Percentiles rank a stretch among this genome's conserved stretches.
phyloP scores from a whole-genome alignment of 2,329 filamentous ascomycete genomes.

The Tolypocladium ophioglossoides region DNA sequence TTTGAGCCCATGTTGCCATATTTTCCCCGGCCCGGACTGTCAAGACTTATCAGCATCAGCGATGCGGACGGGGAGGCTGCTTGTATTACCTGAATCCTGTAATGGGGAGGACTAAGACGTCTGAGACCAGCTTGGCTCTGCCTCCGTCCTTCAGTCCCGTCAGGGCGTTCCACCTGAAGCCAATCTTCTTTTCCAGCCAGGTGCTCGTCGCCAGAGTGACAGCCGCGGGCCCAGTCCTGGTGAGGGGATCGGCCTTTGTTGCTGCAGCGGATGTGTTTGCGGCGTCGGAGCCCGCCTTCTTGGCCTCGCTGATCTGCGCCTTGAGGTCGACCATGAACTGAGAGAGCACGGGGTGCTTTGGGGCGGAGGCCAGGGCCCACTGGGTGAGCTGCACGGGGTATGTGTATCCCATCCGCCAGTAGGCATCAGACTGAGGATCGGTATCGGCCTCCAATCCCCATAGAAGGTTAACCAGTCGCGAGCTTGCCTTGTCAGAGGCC shows the following conservation, averaged over 20 bases:
- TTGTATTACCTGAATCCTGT: slow-evolving; percentile 12
- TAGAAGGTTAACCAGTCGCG: slow-evolving; percentile 10
- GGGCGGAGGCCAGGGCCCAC: slow-evolving; percentile 13
- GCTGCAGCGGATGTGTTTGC: neutral
- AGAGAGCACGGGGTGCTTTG: slow-evolving; percentile 9
- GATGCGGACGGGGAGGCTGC: neutral
- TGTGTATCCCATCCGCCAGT: slow-evolving; percentile 16
- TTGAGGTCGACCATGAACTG: slow-evolving; percentile 11
- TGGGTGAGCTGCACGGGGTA: slow-evolving; percentile 14
- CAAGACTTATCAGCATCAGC: neutral
- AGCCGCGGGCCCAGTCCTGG: slow-evolving; percentile 12
- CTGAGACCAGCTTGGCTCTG: slow-evolving; percentile 9
- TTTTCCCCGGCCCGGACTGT: slow-evolving; percentile 10
- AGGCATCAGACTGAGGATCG: slow-evolving; percentile 9
- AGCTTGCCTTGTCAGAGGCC: neutral
- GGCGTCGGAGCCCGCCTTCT: neutral
- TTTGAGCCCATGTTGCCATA: slow-evolving; percentile 14
- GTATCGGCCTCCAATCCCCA: slow-evolving; percentile 14
- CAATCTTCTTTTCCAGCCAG: slow-evolving; percentile 9
- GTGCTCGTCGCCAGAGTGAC: slow-evolving; percentile 10
- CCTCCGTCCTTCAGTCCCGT: slow-evolving; percentile 12
- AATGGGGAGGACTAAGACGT: slow-evolving; percentile 12
- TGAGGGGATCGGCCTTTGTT: slow-evolving; percentile 9
- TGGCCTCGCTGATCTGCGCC: slow-evolving; percentile 2
- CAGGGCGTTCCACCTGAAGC: slow-evolving; percentile 12